Percentiles rank a stretch among this genome's conserved stretches.
These are phyloP conservation scores for Alectoria sarmentosa DNA, from an alignment of 495 filamentous ascomycete species.

Conservation along the genomic window DNA sequence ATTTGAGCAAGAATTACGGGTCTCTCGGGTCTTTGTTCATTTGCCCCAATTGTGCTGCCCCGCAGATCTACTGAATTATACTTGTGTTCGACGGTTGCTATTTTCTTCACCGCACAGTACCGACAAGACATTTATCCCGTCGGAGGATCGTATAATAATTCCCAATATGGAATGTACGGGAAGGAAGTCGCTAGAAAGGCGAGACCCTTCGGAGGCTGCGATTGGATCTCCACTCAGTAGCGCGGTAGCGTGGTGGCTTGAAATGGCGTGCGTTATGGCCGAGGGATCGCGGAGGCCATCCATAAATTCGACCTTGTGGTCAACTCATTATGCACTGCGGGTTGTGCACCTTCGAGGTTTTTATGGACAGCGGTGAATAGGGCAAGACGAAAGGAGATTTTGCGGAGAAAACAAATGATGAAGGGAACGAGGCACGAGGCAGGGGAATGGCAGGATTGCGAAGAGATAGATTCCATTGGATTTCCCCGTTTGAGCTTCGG, in stretches of 20 bases:
- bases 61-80: neutral
- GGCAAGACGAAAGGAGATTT: neutral
- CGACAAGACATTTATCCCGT: neutral
- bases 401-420: neutral
- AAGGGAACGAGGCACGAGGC: neutral
- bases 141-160: neutral
- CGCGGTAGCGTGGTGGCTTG: conserved; percentile 16
- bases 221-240: conserved; percentile 8
- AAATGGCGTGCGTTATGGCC: conserved; percentile 15
- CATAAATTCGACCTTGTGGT: neutral
- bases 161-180: neutral
- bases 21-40: neutral
- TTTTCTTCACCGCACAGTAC: neutral
- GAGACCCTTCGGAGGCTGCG: neutral
- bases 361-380: neutral
- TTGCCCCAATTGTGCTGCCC: neutral
- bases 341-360: neutral
- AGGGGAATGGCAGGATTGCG: neutral
- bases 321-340: neutral
- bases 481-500: conserved; percentile 4
- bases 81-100: too few species aligned
- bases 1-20: neutral
- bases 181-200: neutral
- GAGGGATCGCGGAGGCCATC: conserved; percentile 10
- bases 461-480: conserved; percentile 3